Percentiles rank a stretch among this genome's conserved stretches.
Conservation (phyloP, 2,329 filamentous ascomycete genomes). For the Epichloe gansuensis region DNA sequence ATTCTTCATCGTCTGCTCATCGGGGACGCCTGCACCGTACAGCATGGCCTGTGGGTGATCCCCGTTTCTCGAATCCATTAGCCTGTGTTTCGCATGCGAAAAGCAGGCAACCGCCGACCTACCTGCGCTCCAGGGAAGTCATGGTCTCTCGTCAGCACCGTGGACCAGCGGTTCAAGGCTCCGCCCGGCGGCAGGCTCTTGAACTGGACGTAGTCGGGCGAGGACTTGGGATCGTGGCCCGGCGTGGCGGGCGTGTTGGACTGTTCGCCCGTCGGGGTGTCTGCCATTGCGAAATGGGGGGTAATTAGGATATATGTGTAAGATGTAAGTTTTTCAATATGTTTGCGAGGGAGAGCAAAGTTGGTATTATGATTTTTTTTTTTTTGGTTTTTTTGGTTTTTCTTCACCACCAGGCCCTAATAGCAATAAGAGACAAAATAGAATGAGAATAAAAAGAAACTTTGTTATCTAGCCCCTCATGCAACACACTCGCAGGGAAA, state of each 20-base stretch:
- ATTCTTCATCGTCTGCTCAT: conserved; percentile 74
- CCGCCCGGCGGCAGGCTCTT: conserved; percentile 38
- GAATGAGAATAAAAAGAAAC: no score
- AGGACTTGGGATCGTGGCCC: conserved; percentile 31
- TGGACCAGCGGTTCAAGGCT: conserved; percentile 72
- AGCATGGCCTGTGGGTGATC: conserved; percentile 64
- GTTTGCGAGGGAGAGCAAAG: no score
- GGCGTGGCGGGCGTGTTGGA: conserved; percentile 10
- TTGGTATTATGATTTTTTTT: no score
- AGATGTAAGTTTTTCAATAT: no score
- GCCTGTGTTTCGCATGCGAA: not conserved
- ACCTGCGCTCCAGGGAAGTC: conserved; percentile 88
- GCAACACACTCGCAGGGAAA: no score
- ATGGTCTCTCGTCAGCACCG: conserved; percentile 69
- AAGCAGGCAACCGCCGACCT: not conserved
- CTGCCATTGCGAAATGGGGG: conserved; percentile 1
- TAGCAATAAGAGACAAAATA: no score
- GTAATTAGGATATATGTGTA: no score
- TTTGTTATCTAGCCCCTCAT: no score
- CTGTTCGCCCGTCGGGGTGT: conserved; percentile 12
- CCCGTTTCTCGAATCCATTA: no score
- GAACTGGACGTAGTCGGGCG: conserved; percentile 42
- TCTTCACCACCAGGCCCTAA: no score
- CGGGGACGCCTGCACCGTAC: conserved; percentile 80
- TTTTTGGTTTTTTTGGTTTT: no score